Conservation (phyloP, 176 grass and related monocot genomes). For the Alloteropsis semialata region DNA sequence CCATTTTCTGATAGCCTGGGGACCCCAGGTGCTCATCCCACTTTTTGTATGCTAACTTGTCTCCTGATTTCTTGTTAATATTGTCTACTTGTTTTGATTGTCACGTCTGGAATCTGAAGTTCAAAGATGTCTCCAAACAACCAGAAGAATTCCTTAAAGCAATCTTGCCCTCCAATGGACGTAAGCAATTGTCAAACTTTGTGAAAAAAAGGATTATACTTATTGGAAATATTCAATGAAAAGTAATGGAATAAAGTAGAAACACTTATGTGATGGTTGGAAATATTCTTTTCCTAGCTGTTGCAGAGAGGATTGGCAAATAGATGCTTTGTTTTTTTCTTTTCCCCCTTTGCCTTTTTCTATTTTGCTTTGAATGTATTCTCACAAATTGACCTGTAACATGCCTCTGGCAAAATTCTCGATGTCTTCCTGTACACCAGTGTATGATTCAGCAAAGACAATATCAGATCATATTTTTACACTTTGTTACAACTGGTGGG, state of each 20-base stretch:
- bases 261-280: not conserved
- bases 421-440: not conserved
- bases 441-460: not conserved
- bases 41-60: not conserved
- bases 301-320: not conserved
- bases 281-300: not conserved
- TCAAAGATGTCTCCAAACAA: constrained; percentile 7
- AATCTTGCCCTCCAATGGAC: constrained; percentile 17
- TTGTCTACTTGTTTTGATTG: constrained; percentile 19
- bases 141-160: not conserved
- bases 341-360: not conserved
- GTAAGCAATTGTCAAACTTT: not conserved
- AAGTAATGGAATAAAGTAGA: not conserved
- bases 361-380: not conserved
- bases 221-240: not conserved
- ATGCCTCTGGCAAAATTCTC: not conserved
- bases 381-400: not conserved
- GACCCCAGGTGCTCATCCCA: not conserved
- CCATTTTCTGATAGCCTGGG: constrained; percentile 6
- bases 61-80: not conserved
- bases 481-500: not conserved
- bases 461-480: not conserved
- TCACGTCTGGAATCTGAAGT: constrained; percentile 24
- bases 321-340: not conserved
- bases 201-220: not conserved